Conservation (phyloP, 345 rosid genomes). For the Salix arbutifolia region DNA sequence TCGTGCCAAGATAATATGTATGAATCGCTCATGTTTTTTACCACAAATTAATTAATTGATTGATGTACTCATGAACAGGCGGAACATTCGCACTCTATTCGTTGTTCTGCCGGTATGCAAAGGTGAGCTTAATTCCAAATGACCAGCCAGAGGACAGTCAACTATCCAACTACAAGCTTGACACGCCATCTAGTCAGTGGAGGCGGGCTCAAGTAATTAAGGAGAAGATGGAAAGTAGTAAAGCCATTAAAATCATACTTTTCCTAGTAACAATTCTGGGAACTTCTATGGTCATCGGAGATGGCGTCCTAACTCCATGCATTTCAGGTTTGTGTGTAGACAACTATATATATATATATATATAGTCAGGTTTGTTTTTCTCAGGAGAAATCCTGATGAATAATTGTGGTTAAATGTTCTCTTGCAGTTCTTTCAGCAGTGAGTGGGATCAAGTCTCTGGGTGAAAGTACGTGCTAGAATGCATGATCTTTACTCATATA, state of each 20-base stretch:
- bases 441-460: constrained; percentile 57
- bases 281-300: constrained; percentile 81
- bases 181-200: background rate
- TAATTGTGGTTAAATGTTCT: no score
- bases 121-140: background rate
- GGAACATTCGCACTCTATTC: constrained; percentile 14
- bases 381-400: no score
- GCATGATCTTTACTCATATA: no score
- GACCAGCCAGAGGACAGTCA: constrained; percentile 1
- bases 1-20: no score
- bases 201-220: background rate
- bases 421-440: constrained; percentile 71
- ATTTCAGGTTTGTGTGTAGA: constrained; percentile 48
- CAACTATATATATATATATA: no score
- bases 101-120: background rate
- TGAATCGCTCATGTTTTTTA: no score
- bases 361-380: no score
- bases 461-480: constrained; percentile 50
- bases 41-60: background rate
- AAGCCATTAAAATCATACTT: background rate
- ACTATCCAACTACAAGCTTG: background rate
- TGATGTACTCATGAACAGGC: background rate
- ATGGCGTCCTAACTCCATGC: constrained; percentile 73
- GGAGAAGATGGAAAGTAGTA: background rate
- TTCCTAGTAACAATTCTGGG: constrained; percentile 31